phyloP scores from a whole-genome alignment of 2,329 filamentous ascomycete species.

The Aspergillus sp. region DNA sequence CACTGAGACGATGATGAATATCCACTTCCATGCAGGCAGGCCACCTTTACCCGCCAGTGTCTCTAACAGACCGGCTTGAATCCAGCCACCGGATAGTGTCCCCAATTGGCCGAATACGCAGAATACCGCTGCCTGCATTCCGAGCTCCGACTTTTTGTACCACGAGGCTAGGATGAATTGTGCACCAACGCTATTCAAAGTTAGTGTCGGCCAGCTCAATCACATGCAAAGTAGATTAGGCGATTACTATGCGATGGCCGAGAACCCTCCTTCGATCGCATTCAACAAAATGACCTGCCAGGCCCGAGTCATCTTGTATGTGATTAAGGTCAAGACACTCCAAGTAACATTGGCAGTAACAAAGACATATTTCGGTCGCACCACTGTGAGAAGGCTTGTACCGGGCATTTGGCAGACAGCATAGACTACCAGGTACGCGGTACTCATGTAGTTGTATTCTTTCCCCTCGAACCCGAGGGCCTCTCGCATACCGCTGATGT shows the following conservation, averaged over 20 bases:
- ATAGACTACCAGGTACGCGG: slow-evolving; percentile 42
- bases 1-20: slow-evolving; percentile 48
- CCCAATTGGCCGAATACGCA: slow-evolving; percentile 48
- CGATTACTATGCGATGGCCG: slow-evolving; percentile 46
- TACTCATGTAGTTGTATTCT: slow-evolving; percentile 46
- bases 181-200: slow-evolving; percentile 37
- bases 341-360: slow-evolving; percentile 47
- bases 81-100: slow-evolving; percentile 50
- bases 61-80: slow-evolving; percentile 45
- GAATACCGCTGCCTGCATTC: slow-evolving; percentile 34
- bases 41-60: slow-evolving; percentile 38
- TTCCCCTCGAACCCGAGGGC: slow-evolving; percentile 42
- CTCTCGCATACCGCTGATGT: slow-evolving; percentile 47
- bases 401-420: slow-evolving; percentile 50
- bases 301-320: slow-evolving; percentile 45
- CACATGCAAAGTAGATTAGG: not conserved
- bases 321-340: slow-evolving; percentile 49
- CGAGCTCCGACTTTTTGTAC: slow-evolving; percentile 49
- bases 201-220: not conserved
- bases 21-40: slow-evolving; percentile 47
- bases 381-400: slow-evolving; percentile 42
- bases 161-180: slow-evolving; percentile 50
- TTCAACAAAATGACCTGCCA: slow-evolving; percentile 50
- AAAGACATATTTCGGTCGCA: slow-evolving; percentile 46
- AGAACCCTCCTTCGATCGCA: slow-evolving; percentile 49